A percentile compares a stretch with the other conserved stretches of the same genome.
Evolutionary conservation across 768 basidiomycete species (phyloP).

Genomic region (Coprinellus micaceus): DNA sequence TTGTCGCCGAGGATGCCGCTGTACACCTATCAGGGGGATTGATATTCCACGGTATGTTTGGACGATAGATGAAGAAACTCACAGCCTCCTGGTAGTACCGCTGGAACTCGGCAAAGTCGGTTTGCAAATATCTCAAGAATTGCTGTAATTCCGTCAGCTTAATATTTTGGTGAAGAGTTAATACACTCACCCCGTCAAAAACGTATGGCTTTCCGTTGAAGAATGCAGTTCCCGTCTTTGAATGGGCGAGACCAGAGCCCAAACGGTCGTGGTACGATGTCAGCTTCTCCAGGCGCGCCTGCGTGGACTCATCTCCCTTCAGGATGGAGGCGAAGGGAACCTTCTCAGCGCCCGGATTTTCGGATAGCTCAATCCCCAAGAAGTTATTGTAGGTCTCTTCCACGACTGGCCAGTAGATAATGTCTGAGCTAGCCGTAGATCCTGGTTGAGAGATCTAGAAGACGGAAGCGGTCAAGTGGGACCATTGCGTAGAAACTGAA

Average conservation of each 20-base stretch:
- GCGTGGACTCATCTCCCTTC: conserved; percentile 29
- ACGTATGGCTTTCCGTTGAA: conserved; percentile 83
- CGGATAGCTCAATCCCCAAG: conserved; percentile 22
- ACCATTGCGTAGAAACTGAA: neutral
- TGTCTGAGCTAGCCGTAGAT: neutral
- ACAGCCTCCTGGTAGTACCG: conserved; percentile 74
- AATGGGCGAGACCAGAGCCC: conserved; percentile 37
- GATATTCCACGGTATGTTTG: neutral
- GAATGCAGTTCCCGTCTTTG: conserved; percentile 55
- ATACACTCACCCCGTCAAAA: conserved; percentile 58
- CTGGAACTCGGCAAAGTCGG: conserved; percentile 53
- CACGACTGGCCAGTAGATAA: conserved; percentile 1
- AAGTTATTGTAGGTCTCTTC: conserved; percentile 35
- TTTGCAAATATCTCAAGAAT: conserved; percentile 62
- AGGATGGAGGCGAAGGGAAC: conserved; percentile 20
- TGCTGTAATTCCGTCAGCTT: conserved; percentile 39
- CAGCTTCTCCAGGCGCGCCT: conserved; percentile 40
- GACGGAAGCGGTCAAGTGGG: neutral
- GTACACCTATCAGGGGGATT: conserved; percentile 46
- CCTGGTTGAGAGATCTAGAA: neutral
- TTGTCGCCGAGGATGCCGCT: conserved; percentile 52
- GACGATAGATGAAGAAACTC: conserved; percentile 13
- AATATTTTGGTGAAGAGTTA: too few species aligned
- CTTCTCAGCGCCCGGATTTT: conserved; percentile 23
- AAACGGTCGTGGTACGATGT: conserved; percentile 57